Evolutionary conservation across 345 rosid species (phyloP).

Genomic region (Linum trigynum): DNA sequence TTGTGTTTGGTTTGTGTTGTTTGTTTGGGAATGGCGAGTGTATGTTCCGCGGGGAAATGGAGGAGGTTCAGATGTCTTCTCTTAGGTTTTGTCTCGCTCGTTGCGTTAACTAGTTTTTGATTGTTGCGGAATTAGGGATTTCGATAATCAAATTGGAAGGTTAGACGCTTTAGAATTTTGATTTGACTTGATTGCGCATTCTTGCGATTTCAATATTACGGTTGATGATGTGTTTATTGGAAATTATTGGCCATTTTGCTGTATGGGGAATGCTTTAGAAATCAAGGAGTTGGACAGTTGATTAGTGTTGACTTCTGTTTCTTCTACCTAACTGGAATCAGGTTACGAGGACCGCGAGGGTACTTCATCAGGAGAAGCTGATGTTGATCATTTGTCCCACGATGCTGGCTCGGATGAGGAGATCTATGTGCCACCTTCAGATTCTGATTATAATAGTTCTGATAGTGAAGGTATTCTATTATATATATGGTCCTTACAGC

Average conservation of each 20-base stretch:
- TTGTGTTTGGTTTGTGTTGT: not conserved
- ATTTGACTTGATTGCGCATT: not conserved
- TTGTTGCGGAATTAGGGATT: not conserved
- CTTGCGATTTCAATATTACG: not conserved
- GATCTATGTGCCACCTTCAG: conserved; percentile 11
- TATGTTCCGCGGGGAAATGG: not conserved
- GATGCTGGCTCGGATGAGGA: not conserved
- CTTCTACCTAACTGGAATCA: not conserved
- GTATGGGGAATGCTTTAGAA: not conserved
- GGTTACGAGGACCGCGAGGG: not conserved
- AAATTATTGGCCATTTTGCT: no score
- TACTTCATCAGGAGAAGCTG: not conserved
- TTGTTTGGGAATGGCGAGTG: not conserved
- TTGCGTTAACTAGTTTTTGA: not conserved
- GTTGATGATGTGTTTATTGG: no score
- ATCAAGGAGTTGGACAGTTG: not conserved
- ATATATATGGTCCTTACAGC: not conserved
- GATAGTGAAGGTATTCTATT: not conserved
- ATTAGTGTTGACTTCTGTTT: not conserved
- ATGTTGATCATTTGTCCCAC: conserved; percentile 3
- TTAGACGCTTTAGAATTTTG: not conserved
- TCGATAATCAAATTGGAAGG: not conserved
- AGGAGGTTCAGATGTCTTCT: not conserved
- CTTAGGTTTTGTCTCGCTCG: not conserved
- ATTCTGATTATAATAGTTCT: conserved; percentile 17